Percentiles rank a stretch among this genome's conserved stretches.
Evolutionary conservation across 805 yeast species (phyloP).

Genomic region (Wickerhamomyces chambardii): DNA sequence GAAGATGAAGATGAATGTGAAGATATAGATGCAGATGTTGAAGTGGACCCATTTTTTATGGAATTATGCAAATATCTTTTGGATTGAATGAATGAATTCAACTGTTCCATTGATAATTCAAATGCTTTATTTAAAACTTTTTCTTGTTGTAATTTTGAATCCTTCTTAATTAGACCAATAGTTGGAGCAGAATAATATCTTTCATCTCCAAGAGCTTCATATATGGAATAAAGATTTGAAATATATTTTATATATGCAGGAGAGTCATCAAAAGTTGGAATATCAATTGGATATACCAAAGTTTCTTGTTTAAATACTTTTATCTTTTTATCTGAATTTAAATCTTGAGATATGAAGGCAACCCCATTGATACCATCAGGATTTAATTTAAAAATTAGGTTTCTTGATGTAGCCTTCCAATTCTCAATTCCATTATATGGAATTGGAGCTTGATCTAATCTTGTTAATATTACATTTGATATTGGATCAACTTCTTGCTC

Average conservation of each 20-base stretch:
- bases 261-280: conserved; percentile 31
- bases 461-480: conserved; percentile 19
- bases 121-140: conserved; percentile 26
- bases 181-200: conserved; percentile 30
- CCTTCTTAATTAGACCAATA: conserved; percentile 26
- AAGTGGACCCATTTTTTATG: too few relatives aligned
- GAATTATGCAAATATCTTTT: conserved; percentile 21
- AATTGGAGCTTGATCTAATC: conserved; percentile 24
- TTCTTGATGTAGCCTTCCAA: conserved; percentile 26
- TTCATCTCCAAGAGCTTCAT: conserved; percentile 40
- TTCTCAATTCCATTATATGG: conserved; percentile 20
- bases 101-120: conserved; percentile 22
- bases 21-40: conserved; percentile 2
- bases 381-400: conserved; percentile 37
- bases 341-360: conserved; percentile 25
- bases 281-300: conserved; percentile 30
- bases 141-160: conserved; percentile 24
- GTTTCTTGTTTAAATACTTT: conserved; percentile 28
- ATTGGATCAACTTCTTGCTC: conserved; percentile 16
- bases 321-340: conserved; percentile 14
- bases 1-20: background rate
- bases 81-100: conserved; percentile 22
- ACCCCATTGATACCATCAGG: conserved; percentile 31
- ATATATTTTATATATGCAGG: conserved; percentile 36
- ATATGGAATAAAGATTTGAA: conserved; percentile 38